A percentile compares a stretch with the other conserved stretches of the same genome.
Evolutionary conservation across 768 basidiomycete genomes (phyloP).

Genomic region (Sarcodon sp.): DNA sequence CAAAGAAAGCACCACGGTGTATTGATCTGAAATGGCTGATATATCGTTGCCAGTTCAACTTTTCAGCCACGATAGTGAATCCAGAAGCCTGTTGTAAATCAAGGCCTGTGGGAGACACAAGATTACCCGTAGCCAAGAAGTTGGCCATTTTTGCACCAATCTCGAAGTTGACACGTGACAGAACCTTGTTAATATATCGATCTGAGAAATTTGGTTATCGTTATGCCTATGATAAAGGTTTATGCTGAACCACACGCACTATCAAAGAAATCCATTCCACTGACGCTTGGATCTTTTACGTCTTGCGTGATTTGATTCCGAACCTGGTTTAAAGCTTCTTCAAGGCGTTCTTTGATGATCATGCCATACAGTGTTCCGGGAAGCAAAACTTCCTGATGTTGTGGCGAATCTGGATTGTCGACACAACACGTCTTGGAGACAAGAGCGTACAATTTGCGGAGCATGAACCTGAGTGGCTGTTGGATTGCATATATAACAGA

Average conservation of each 20-base stretch:
- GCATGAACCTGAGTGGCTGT: slow-evolving; percentile 68
- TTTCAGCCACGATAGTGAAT: slow-evolving; percentile 98
- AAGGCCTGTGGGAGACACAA: slow-evolving; percentile 88
- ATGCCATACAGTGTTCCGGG: slow-evolving; percentile 89
- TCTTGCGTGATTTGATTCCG: slow-evolving; percentile 60
- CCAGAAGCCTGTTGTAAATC: slow-evolving; percentile 96
- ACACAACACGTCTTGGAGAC: slow-evolving; percentile 84
- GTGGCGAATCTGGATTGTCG: slow-evolving; percentile 98
- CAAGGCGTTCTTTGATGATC: slow-evolving; percentile 96
- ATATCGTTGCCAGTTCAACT: slow-evolving; percentile 97
- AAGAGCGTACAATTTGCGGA: slow-evolving; percentile 85
- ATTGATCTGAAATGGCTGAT: slow-evolving; percentile 98
- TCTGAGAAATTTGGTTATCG: slow-evolving; percentile 28
- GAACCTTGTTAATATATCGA: slow-evolving; percentile 66
- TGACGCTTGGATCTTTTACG: slow-evolving; percentile 58
- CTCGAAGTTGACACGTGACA: slow-evolving; percentile 78
- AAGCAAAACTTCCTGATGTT: slow-evolving; percentile 94
- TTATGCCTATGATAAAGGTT: background rate
- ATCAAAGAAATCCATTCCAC: slow-evolving; percentile 69
- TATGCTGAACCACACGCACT: slow-evolving; percentile 32
- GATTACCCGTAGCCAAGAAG: slow-evolving; percentile 95
- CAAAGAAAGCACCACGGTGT: slow-evolving; percentile 98
- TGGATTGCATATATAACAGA: slow-evolving; percentile 1
- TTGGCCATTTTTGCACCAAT: slow-evolving; percentile 83
- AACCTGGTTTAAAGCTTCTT: slow-evolving; percentile 72